Evolutionary conservation across 106 monocot genomes (phyloP).

Genomic region (Dioscorea zingiberensis): DNA sequence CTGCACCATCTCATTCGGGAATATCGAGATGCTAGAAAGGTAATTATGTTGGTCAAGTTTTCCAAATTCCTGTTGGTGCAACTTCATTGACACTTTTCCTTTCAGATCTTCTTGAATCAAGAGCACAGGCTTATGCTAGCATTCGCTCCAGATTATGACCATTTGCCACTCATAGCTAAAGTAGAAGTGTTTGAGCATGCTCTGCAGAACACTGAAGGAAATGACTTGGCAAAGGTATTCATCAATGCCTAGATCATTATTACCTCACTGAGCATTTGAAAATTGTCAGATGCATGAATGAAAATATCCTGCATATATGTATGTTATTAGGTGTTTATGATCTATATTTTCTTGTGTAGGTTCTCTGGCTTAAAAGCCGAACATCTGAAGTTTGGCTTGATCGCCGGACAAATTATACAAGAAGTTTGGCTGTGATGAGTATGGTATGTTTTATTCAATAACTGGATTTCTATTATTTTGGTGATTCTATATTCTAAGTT

Average conservation of each 20-base stretch:
- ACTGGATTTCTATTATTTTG: background rate
- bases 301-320: too few species aligned
- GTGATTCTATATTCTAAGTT: too few species aligned
- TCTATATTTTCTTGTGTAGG: slow-evolving; percentile 29
- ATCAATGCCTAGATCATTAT: background rate
- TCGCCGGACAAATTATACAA: slow-evolving; percentile 93
- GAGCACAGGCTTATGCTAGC: slow-evolving; percentile 91
- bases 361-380: slow-evolving; percentile 97
- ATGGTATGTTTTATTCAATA: slow-evolving; percentile 49
- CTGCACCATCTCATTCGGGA: slow-evolving; percentile 91
- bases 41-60: slow-evolving; percentile 8
- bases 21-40: slow-evolving; percentile 95
- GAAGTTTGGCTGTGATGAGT: slow-evolving; percentile 99
- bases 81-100: background rate
- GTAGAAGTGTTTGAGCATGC: slow-evolving; percentile 98
- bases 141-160: slow-evolving; percentile 97
- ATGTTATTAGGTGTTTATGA: background rate
- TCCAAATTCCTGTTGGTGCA: background rate
- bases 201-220: slow-evolving; percentile 88
- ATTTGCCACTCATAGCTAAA: slow-evolving; percentile 84
- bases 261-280: too few species aligned
- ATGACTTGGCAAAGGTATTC: slow-evolving; percentile 90
- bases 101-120: slow-evolving; percentile 91
- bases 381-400: slow-evolving; percentile 99
- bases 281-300: too few species aligned